These are phyloP conservation scores for Vicia villosa DNA, from an alignment of 306 rosid species.

Conservation along the genomic window DNA sequence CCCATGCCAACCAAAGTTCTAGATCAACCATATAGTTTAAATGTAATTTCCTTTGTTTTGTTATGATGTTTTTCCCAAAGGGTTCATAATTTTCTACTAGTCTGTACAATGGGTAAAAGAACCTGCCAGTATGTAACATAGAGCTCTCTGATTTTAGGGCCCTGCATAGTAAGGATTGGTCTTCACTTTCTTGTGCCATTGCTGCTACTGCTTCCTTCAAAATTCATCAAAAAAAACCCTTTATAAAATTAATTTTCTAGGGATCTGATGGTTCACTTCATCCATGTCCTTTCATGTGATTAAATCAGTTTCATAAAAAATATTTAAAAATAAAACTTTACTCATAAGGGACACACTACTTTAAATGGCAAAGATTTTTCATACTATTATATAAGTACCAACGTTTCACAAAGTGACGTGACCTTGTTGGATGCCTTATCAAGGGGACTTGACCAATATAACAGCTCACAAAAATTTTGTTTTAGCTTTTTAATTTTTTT, in stretches of 20 bases:
- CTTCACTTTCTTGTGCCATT: conserved; percentile 44
- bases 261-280: conserved; percentile 37
- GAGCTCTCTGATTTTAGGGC: conserved; percentile 24
- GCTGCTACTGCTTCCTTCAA: conserved; percentile 37
- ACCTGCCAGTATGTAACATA: conserved; percentile 32
- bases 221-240: background rate
- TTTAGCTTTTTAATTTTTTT: background rate
- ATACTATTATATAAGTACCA: conserved; percentile 31
- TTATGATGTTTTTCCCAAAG: conserved; percentile 23
- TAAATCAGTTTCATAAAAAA: conserved; percentile 31
- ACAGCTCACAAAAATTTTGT: background rate
- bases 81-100: conserved; percentile 25
- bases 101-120: conserved; percentile 27
- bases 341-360: conserved; percentile 41
- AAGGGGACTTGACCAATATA: conserved; percentile 33
- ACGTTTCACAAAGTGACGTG: conserved; percentile 33
- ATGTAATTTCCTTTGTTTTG: conserved; percentile 1
- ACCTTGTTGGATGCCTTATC: conserved; percentile 37
- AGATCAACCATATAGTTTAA: background rate
- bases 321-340: background rate
- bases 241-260: conserved; percentile 18
- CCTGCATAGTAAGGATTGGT: conserved; percentile 30
- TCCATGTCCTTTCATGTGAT: conserved; percentile 45
- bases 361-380: conserved; percentile 34
- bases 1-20: background rate